Evolutionary conservation across 1,139 yeast genomes (phyloP).

Genomic region (Pneumocystis sp.): DNA sequence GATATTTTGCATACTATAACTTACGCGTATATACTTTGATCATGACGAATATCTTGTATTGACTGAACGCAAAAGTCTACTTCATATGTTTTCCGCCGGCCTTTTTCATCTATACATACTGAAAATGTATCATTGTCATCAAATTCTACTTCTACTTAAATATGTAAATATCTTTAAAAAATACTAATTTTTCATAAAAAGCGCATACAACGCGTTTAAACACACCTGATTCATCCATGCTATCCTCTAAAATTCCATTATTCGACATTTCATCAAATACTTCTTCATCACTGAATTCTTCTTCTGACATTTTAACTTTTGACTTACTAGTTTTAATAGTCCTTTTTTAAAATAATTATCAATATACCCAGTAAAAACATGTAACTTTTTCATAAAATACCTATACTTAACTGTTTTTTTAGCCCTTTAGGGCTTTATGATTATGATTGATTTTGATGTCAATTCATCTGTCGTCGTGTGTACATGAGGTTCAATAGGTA

Average conservation of each 20-base stretch:
- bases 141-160: slow-evolving; percentile 44
- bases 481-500: not conserved
- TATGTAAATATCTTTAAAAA: slow-evolving; percentile 2
- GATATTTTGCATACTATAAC: not conserved
- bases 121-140: not conserved
- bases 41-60: slow-evolving; percentile 20
- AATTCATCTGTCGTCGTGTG: not conserved
- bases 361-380: not conserved
- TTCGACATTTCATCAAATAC: slow-evolving; percentile 2
- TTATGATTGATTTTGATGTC: not conserved
- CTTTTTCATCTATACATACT: slow-evolving; percentile 13
- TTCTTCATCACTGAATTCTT: slow-evolving; percentile 1
- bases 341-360: not conserved
- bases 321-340: not conserved
- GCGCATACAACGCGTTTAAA: not conserved
- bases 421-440: not conserved
- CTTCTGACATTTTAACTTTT: not conserved
- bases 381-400: not conserved
- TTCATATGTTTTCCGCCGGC: slow-evolving; percentile 16
- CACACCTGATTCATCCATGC: slow-evolving; percentile 1
- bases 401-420: not conserved
- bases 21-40: slow-evolving; percentile 14
- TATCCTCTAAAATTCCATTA: not conserved
- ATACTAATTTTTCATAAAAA: not conserved
- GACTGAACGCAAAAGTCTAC: slow-evolving; percentile 21